Percentiles rank a stretch among this genome's conserved stretches.
phyloP scores from a whole-genome alignment of 108 stramenopile species.

The Cyclotella atomus region DNA sequence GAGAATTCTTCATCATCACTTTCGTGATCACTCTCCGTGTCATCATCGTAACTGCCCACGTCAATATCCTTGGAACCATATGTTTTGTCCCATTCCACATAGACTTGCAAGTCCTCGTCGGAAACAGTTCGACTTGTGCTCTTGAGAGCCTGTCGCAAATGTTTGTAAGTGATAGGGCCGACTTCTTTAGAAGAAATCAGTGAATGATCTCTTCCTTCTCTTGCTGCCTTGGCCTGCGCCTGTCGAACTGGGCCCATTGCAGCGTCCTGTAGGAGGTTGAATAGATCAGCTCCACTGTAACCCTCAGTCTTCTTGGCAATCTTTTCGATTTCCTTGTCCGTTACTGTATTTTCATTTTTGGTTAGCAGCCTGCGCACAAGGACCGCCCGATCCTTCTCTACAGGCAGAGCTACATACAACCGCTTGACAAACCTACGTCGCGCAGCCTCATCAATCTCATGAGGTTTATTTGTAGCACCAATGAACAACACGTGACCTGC shows the following conservation, averaged over 20 bases:
- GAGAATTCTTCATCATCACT: slow-evolving; percentile 48
- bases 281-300: slow-evolving; percentile 74
- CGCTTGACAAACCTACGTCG: slow-evolving; percentile 92
- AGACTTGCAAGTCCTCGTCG: slow-evolving; percentile 73
- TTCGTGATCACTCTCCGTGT: slow-evolving; percentile 53
- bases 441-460: slow-evolving; percentile 99
- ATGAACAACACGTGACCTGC: slow-evolving; percentile 95
- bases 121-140: slow-evolving; percentile 90
- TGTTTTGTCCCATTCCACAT: slow-evolving; percentile 76
- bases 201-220: too few relatives aligned
- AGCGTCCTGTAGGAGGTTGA: slow-evolving; percentile 66
- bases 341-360: slow-evolving; percentile 82
- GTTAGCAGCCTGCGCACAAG: slow-evolving; percentile 84
- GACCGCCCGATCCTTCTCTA: slow-evolving; percentile 66
- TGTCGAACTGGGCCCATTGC: slow-evolving; percentile 73
- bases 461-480: slow-evolving; percentile 98
- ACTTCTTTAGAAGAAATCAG: too few relatives aligned
- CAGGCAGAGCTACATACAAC: slow-evolving; percentile 97
- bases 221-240: slow-evolving; percentile 58
- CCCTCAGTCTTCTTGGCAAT: slow-evolving; percentile 73
- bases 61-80: slow-evolving; percentile 65
- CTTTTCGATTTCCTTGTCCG: slow-evolving; percentile 65
- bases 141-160: slow-evolving; percentile 84
- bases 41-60: slow-evolving; percentile 14
- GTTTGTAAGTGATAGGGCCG: slow-evolving; percentile 88